Conservation (phyloP, 1,284 basidiomycete species). For the Fomitiporia mediterranea region DNA sequence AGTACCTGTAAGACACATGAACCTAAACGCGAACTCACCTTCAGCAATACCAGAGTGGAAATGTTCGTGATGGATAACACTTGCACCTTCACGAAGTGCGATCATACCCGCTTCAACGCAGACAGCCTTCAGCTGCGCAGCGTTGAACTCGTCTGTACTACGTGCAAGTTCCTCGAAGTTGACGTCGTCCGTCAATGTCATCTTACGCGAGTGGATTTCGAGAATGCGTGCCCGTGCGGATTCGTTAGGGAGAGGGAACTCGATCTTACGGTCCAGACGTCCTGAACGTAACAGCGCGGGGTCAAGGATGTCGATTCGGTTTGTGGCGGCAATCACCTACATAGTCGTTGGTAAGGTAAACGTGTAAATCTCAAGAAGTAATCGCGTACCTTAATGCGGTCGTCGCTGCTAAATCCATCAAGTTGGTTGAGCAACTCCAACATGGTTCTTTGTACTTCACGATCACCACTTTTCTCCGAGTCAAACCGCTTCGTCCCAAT, state of each 20-base stretch:
- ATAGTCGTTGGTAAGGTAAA: conserved; percentile 14
- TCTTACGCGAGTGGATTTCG: conserved; percentile 88
- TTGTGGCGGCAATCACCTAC: conserved; percentile 97
- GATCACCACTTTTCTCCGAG: conserved; percentile 73
- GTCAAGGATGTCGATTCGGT: conserved; percentile 96
- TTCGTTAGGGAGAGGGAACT: conserved; percentile 77
- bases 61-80: conserved; percentile 88
- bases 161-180: conserved; percentile 76
- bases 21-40: conserved; percentile 42
- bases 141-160: conserved; percentile 77
- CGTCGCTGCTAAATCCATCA: conserved; percentile 82
- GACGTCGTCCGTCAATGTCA: conserved; percentile 74
- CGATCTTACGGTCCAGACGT: conserved; percentile 75
- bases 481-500: conserved; percentile 82
- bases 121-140: conserved; percentile 80
- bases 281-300: conserved; percentile 74
- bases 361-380: conserved; percentile 9
- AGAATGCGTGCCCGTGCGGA: conserved; percentile 69
- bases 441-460: conserved; percentile 81
- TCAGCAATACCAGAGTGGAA: conserved; percentile 92
- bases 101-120: conserved; percentile 99
- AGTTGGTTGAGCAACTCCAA: conserved; percentile 76
- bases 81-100: conserved; percentile 88
- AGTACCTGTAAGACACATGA: not conserved
- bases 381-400: conserved; percentile 83